A percentile compares a stretch with the other conserved stretches of the same genome.
Evolutionary conservation across 2,329 filamentous ascomycete genomes (phyloP).

Genomic region (Atkinsonella hypoxylon): DNA sequence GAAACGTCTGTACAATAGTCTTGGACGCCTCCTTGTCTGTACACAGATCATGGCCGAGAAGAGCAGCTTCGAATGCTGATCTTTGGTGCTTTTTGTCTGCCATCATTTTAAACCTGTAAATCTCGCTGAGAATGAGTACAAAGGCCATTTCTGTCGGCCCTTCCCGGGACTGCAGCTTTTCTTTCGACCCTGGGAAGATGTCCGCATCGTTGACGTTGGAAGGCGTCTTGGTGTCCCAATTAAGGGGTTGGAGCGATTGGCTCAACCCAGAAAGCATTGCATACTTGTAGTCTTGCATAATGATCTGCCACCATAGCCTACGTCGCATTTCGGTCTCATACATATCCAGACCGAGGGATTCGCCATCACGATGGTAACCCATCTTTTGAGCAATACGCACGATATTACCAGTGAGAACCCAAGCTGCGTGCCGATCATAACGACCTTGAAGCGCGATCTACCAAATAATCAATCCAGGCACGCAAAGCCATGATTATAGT

Average conservation of each 20-base stretch:
- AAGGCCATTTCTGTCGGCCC: conserved; percentile 52
- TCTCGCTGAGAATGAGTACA: conserved; percentile 36
- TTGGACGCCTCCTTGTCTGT: conserved; percentile 13
- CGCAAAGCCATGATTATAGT: no score
- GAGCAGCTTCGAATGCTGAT: conserved; percentile 36
- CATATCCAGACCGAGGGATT: conserved; percentile 40
- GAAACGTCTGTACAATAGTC: conserved; percentile 22
- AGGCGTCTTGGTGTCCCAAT: conserved; percentile 44
- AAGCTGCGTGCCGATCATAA: conserved; percentile 46
- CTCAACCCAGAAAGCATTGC: conserved; percentile 46
- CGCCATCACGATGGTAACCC: conserved; percentile 53
- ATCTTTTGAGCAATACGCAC: conserved; percentile 56
- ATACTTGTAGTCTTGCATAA: conserved; percentile 44
- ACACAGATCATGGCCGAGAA: conserved; percentile 31
- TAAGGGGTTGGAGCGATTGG: conserved; percentile 36
- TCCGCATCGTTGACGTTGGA: conserved; percentile 48
- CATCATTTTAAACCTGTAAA: conserved; percentile 36
- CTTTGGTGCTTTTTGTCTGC: conserved; percentile 29
- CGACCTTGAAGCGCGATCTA: conserved; percentile 45
- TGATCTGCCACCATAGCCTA: conserved; percentile 54
- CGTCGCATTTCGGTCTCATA: conserved; percentile 59
- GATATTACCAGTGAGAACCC: conserved; percentile 48
- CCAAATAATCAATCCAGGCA: conserved; percentile 6
- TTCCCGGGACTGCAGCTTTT: conserved; percentile 38
- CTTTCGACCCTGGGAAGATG: conserved; percentile 39